These are phyloP conservation scores for Arabidopsis lyrata DNA, from an alignment of 441 rosid genomes.

Conservation along the genomic window DNA sequence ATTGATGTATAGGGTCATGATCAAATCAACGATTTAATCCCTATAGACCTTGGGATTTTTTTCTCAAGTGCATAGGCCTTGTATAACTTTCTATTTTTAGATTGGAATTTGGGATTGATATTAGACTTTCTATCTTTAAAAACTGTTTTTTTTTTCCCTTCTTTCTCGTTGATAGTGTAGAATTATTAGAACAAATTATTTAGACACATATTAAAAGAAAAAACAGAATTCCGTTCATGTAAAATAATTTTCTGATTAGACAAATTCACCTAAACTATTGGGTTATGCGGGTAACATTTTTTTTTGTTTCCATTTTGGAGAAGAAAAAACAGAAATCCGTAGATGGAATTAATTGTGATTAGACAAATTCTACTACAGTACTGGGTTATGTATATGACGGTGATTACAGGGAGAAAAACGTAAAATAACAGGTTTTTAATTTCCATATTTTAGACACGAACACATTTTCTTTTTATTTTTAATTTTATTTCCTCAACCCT, in stretches of 20 bases:
- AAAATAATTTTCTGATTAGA: background rate
- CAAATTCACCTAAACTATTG: background rate
- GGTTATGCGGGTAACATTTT: background rate
- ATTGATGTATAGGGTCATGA: constrained; percentile 41
- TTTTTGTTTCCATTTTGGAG: too few relatives aligned
- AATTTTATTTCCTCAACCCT: constrained; percentile 2
- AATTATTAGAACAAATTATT: background rate
- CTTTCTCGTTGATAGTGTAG: background rate
- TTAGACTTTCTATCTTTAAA: background rate
- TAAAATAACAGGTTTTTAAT: background rate
- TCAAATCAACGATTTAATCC: constrained; percentile 41
- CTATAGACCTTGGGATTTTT: constrained; percentile 32
- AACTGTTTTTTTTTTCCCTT: background rate
- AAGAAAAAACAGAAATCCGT: too few relatives aligned
- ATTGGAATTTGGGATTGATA: constrained; percentile 27
- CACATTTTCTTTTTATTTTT: background rate
- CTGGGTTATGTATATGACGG: background rate
- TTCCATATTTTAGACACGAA: background rate
- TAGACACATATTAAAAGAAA: background rate
- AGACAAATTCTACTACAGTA: background rate
- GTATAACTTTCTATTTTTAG: constrained; percentile 37
- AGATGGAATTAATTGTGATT: too few relatives aligned
- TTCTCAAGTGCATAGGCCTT: constrained; percentile 34
- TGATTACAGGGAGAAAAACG: background rate
- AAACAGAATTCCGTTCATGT: background rate